Evolutionary conservation across 768 basidiomycete genomes (phyloP), one percentile per base, ranked within the genome.

Genomic region (Russula sp.): DNA sequence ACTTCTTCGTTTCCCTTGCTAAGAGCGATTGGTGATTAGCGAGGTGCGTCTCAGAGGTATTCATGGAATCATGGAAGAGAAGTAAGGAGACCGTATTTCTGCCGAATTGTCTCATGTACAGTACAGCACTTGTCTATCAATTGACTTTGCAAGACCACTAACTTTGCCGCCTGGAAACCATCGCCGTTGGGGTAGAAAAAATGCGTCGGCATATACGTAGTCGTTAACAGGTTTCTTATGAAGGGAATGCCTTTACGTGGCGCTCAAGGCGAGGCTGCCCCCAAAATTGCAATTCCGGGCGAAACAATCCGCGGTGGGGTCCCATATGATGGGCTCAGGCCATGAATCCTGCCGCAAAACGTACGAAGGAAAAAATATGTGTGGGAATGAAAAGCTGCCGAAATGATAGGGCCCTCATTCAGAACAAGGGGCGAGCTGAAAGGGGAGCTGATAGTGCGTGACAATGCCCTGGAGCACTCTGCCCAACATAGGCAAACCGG

Each of bases 321-420:
- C n/a, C 52, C 52, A n/a, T 39, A 55, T 45, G 14, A 37, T 39
- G 16, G 54, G 58, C 49, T 31, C 58, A 39, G 22, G 8, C 31
- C 48, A 55, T 34, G 37, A 27, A 31, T 27, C 4, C 40, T 34
- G 32, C 35, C 39, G 35, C 35, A 37, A 48, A 51, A 56, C 47
- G 14, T 37, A 37, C 50, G 40, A 60, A 35, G 40, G 44, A 18
- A 52, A 47, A 44, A 18, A n/a, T 14, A 34, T 16, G 31, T 39
- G 62, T 58, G 57, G 37, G 57, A 59, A 59, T 50, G 40, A 44
- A 55, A 40, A 16, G 48, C 32, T 55, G 53, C 58, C 58, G 54
- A 51, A 37, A 55, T 60, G 58, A 64, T 39, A 53, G 45, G 56
- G 10, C 39, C 50, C 34, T 32, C 55, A 45, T 53, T 39, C 63